A percentile compares a stretch with the other conserved stretches of the same genome.
phyloP scores from a whole-genome alignment of 257 asterid genomes.

The Rehmannia glutinosa region DNA sequence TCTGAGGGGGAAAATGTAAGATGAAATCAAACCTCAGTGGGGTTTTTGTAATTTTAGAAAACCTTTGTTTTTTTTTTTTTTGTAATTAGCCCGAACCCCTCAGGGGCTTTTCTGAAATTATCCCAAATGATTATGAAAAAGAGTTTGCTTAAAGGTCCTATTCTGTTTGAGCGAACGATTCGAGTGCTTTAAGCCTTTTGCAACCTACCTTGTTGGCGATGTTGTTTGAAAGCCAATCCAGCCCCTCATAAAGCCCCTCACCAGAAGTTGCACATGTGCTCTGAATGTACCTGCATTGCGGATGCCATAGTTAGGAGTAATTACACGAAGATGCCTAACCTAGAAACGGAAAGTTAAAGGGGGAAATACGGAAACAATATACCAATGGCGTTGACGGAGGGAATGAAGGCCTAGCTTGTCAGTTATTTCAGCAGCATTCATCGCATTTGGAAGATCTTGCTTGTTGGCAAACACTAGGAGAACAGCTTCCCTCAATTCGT shows the following conservation, averaged over 20 bases:
- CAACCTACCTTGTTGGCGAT: constrained; percentile 50
- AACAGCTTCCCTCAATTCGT: constrained; percentile 87
- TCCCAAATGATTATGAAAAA: too few species aligned
- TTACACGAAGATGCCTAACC: not conserved
- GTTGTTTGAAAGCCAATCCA: constrained; percentile 63
- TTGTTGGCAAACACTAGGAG: constrained; percentile 91
- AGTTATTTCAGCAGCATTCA: constrained; percentile 94
- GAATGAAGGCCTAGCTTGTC: constrained; percentile 94
- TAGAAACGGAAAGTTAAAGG: not conserved
- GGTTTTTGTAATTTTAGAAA: too few species aligned
- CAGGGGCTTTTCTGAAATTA: too few species aligned
- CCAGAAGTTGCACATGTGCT: constrained; percentile 63
- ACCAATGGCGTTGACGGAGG: constrained; percentile 97
- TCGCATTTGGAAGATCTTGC: constrained; percentile 97
- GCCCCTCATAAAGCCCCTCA: constrained; percentile 60
- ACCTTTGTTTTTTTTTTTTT: too few species aligned
- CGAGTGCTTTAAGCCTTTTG: not conserved
- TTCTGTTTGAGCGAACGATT: too few species aligned
- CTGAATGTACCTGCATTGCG: constrained; percentile 47
- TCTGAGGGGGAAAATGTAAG: too few species aligned
- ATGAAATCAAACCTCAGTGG: too few species aligned
- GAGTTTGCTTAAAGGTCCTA: too few species aligned
- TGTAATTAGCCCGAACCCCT: too few species aligned
- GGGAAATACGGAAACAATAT: not conserved
- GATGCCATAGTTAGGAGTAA: not conserved